phyloP scores from a whole-genome alignment of 306 rosid genomes.

The Castanospermum australe region DNA sequence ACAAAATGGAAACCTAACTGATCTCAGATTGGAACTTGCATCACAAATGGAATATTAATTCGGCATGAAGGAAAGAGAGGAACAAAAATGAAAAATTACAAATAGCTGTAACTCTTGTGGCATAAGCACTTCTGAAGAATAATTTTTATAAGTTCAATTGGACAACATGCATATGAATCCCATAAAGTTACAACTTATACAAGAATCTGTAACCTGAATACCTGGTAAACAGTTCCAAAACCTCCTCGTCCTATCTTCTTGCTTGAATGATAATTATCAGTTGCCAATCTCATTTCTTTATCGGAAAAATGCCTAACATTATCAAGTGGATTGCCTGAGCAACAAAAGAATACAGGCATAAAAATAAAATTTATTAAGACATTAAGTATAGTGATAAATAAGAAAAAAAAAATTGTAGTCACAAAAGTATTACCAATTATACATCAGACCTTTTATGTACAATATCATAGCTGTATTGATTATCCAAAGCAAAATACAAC shows the following conservation, averaged over 20 bases:
- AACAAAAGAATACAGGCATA: conserved; percentile 25
- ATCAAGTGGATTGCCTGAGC: conserved; percentile 58
- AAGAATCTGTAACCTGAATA: conserved; percentile 28
- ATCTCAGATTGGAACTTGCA: conserved; percentile 6
- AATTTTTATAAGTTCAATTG: conserved; percentile 9
- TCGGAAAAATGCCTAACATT: conserved; percentile 59
- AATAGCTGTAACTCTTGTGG: not conserved
- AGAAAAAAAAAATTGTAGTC: not conserved
- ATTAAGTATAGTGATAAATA: conserved; percentile 8
- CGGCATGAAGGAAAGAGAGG: not conserved
- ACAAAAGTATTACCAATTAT: conserved; percentile 14
- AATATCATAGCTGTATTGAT: not conserved
- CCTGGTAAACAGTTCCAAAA: conserved; percentile 92
- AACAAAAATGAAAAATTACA: not conserved
- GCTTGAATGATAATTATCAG: conserved; percentile 69
- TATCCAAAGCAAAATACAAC: not conserved
- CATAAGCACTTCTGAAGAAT: conserved; percentile 19
- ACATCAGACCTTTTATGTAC: conserved; percentile 9
- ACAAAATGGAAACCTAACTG: not conserved
- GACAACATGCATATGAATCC: conserved; percentile 21
- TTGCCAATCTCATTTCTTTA: conserved; percentile 70
- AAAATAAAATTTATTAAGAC: not conserved
- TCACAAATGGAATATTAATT: not conserved
- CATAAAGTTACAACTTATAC: conserved; percentile 13
- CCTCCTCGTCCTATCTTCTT: conserved; percentile 92